Conservation (phyloP, 805 yeast species). For the Cyberlindnera suaveolens region DNA sequence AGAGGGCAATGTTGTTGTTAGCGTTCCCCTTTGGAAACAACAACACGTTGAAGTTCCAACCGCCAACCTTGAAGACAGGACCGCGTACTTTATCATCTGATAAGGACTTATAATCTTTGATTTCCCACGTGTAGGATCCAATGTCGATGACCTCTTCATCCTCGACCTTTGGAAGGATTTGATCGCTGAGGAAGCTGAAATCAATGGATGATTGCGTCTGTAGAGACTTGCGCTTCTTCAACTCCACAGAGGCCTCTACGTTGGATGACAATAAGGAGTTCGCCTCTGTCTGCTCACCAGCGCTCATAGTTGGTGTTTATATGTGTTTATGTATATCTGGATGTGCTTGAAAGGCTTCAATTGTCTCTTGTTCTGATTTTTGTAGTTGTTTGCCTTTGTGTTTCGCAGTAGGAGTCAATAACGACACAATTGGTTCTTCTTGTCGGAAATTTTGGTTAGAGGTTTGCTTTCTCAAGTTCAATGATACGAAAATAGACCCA, state of each 20-base stretch:
- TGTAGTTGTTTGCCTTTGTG: too few relatives aligned
- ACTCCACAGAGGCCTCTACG: neutral
- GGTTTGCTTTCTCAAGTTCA: too few relatives aligned
- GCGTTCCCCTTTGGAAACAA: constrained; percentile 75
- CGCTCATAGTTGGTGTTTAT: neutral
- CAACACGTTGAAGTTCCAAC: constrained; percentile 60
- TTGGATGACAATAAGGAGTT: neutral
- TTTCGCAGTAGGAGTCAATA: too few relatives aligned
- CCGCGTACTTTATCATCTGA: constrained; percentile 28
- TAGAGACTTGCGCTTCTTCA: constrained; percentile 6
- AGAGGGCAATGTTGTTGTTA: constrained; percentile 57
- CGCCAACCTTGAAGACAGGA: constrained; percentile 51
- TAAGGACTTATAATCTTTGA: constrained; percentile 25
- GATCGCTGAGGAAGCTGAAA: constrained; percentile 13
- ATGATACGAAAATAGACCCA: too few relatives aligned
- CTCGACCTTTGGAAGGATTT: constrained; percentile 19
- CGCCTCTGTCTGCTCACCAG: neutral
- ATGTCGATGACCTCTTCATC: constrained; percentile 28
- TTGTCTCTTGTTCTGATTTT: too few relatives aligned
- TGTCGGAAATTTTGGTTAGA: too few relatives aligned
- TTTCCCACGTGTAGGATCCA: constrained; percentile 34
- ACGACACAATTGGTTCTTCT: too few relatives aligned
- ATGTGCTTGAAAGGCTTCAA: neutral
- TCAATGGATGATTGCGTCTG: constrained; percentile 5
- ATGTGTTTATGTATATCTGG: neutral